These are phyloP conservation scores for Daldinia concentrica DNA, from an alignment of 495 filamentous ascomycete species.

Conservation along the genomic window DNA sequence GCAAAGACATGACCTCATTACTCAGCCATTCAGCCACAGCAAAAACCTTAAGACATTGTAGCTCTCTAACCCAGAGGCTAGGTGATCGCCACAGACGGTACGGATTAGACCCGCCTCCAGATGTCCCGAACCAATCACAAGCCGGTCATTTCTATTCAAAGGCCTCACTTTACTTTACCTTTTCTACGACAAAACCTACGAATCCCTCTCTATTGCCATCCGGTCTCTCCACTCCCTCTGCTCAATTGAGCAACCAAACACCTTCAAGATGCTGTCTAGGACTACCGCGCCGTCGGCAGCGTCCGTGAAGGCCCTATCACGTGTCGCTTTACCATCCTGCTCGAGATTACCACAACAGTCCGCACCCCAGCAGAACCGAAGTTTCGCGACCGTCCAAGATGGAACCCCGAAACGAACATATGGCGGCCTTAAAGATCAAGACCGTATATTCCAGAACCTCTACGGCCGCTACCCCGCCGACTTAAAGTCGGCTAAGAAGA, in stretches of 20 bases:
- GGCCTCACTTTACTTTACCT: constrained; percentile 38
- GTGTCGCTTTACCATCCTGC: constrained; percentile 49
- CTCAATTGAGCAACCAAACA: constrained; percentile 56
- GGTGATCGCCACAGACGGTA: constrained; percentile 25
- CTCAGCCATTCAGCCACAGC: constrained; percentile 30
- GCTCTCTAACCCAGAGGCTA: not conserved
- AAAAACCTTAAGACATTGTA: constrained; percentile 1
- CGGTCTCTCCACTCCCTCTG: constrained; percentile 53
- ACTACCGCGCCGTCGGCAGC: constrained; percentile 57
- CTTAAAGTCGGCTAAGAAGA: constrained; percentile 94
- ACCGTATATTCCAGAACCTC: constrained; percentile 98
- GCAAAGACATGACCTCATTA: constrained; percentile 34
- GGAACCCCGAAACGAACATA: constrained; percentile 74
- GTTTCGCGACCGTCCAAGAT: constrained; percentile 92
- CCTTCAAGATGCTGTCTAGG: constrained; percentile 58
- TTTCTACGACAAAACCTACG: constrained; percentile 36
- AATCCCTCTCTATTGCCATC: constrained; percentile 46
- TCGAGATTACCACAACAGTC: constrained; percentile 60
- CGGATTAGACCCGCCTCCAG: constrained; percentile 17
- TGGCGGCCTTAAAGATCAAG: constrained; percentile 91
- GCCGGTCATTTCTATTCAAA: constrained; percentile 45
- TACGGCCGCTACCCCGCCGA: constrained; percentile 92
- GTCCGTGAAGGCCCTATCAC: constrained; percentile 53
- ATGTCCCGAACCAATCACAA: constrained; percentile 37
- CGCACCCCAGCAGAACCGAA: constrained; percentile 43